Conservation (phyloP, 768 basidiomycete genomes). For the Suillus paluster region DNA sequence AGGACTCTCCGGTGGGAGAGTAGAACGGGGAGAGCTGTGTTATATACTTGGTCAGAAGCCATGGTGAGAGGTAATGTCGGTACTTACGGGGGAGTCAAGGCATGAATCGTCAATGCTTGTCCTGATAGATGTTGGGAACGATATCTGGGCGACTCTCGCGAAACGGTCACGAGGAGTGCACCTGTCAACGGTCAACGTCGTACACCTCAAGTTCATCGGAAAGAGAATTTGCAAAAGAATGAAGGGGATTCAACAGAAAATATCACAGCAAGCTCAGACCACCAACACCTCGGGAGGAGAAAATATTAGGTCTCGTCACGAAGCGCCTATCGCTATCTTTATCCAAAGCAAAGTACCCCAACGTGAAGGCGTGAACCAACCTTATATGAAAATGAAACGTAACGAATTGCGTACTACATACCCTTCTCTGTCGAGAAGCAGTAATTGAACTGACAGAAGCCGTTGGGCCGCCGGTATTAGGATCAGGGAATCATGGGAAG, state of each 20-base stretch:
- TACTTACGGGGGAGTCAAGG: conserved; percentile 32
- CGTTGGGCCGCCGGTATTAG: neutral
- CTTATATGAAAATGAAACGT: conserved; percentile 7
- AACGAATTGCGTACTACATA: neutral
- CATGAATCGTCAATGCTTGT: conserved; percentile 36
- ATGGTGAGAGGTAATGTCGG: neutral
- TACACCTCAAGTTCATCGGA: conserved; percentile 37
- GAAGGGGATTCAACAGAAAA: neutral
- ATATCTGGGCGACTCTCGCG: conserved; percentile 27
- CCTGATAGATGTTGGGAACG: conserved; percentile 38
- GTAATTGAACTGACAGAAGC: neutral
- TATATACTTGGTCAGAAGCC: conserved; percentile 7
- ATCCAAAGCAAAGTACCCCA: conserved; percentile 1
- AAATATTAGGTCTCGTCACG: neutral
- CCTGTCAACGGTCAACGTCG: conserved; percentile 36
- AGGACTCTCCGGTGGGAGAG: conserved; percentile 17
- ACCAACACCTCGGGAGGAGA: neutral
- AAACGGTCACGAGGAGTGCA: conserved; percentile 34
- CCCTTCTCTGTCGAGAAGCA: neutral
- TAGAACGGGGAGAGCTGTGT: conserved; percentile 30
- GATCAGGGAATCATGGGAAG: conserved; percentile 3
- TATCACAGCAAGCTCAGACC: neutral
- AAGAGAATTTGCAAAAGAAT: neutral
- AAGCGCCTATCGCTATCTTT: conserved; percentile 6
- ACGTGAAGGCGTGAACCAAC: conserved; percentile 1